phyloP scores from a whole-genome alignment of 139 green algal genomes.

The Chlorella sp. region DNA sequence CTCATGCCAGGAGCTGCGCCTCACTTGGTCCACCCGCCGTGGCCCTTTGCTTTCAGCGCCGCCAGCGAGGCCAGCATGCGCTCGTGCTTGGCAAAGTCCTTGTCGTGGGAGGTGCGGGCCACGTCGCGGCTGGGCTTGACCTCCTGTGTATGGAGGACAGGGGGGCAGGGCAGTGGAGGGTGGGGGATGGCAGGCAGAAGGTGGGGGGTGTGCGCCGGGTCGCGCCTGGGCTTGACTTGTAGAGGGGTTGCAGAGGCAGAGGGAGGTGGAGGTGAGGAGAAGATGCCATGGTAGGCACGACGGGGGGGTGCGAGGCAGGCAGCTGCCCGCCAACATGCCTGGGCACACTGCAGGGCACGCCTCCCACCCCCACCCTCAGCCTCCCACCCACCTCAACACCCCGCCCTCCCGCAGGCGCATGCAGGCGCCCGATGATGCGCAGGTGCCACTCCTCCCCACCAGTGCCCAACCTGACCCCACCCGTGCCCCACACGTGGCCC shows the following conservation, averaged over 20 bases:
- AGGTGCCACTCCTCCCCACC: too few species aligned
- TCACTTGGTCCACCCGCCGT: not conserved
- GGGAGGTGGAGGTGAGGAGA: not conserved
- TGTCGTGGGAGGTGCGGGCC: not conserved
- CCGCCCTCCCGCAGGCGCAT: too few species aligned
- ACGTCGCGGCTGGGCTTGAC: slow-evolving; percentile 30
- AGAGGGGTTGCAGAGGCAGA: not conserved
- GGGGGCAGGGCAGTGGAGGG: not conserved
- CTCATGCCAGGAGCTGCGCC: too few species aligned
- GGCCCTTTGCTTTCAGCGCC: not conserved
- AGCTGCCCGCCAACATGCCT: not conserved
- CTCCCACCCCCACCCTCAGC: too few species aligned
- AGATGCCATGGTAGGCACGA: not conserved
- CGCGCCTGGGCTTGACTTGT: slow-evolving; percentile 13
- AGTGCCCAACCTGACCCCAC: not conserved
- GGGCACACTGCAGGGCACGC: too few species aligned
- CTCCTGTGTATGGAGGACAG: not conserved
- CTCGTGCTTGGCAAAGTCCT: slow-evolving; percentile 28
- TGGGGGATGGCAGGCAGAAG: not conserved
- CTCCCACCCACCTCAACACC: too few species aligned
- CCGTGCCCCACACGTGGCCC: too few species aligned
- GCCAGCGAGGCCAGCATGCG: slow-evolving; percentile 5
- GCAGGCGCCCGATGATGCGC: too few species aligned
- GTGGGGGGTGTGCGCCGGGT: not conserved
- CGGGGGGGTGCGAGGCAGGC: not conserved